Evolutionary conservation across 2,329 filamentous ascomycete genomes (phyloP), one percentile per base, ranked within the genome.

Genomic region (Monosporascus sp.): DNA sequence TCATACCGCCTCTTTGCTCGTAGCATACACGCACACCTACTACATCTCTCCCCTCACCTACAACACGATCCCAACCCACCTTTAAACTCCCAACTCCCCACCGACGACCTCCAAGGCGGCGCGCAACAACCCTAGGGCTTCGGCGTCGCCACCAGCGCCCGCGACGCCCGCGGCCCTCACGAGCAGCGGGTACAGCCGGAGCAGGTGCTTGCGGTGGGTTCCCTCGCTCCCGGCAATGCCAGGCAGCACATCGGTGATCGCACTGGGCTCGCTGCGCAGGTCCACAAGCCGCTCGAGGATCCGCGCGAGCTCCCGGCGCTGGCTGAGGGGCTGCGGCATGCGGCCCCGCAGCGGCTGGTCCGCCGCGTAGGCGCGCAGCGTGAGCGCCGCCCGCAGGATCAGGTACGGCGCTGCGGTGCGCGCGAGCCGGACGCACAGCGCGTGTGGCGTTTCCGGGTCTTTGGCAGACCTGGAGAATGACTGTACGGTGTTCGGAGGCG

Each of bases 311-410:
- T 96, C 94, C 57, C 82, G 86, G 44, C 89, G 81, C 65, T 96
- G 89, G 8, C 84, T 86, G 5, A 90, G 76, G 0, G 93, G 93
- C 67, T 94, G 89, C 5, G 94, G 94, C 85, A 95, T 94, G 49
- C 86, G 81, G 0, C 94, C 92, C 15, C 94, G 81, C 20, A 99
- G 76, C 1, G 93, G 92, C 66, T 97, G 93, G 68, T 99, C 94
- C 4, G 91, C 89, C 46, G 95, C 86, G 66, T 96, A 97, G 1
- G 86, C 79, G 52, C 90, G 86, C n/a, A 97, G 73, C 0, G 89
- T 86, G 17, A 96, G 76, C 0, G 89, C 90, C 14, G 88, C 85
- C 3, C 94, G 85, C 2, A 96, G 75, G 45, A 97, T 87, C 3
- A 97, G 78, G 63, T 90, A 93, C 0, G 90, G 90, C 0, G 89